Evolutionary conservation across 257 asterid species (phyloP).

Genomic region (Anisodus tanguticus): DNA sequence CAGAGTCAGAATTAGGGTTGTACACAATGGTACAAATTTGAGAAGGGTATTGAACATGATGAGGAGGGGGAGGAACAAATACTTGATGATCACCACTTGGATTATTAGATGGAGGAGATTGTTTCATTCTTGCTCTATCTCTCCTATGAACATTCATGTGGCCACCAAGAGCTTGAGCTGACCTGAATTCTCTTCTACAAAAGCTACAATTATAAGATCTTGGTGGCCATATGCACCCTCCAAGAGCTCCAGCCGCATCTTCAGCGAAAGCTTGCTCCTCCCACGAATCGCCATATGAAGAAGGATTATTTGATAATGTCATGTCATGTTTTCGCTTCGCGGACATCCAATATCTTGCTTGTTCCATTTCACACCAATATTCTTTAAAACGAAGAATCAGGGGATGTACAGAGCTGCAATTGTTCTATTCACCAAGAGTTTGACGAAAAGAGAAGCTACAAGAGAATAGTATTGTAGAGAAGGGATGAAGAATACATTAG

Average conservation of each 20-base stretch:
- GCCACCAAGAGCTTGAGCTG: constrained; percentile 97
- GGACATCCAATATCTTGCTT: constrained; percentile 72
- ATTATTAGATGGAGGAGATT: constrained; percentile 41
- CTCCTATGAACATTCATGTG: constrained; percentile 95
- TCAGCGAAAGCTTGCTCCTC: constrained; percentile 96
- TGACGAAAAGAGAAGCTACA: background rate
- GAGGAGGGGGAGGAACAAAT: background rate
- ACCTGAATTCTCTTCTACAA: constrained; percentile 83
- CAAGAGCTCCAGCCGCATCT: constrained; percentile 77
- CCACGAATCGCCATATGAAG: constrained; percentile 69
- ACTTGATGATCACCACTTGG: constrained; percentile 13
- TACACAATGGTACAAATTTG: constrained; percentile 48
- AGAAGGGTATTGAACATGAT: constrained; percentile 38
- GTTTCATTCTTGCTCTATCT: constrained; percentile 90
- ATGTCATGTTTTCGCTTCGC: constrained; percentile 57
- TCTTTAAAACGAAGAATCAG: constrained; percentile 27
- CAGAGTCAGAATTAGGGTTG: constrained; percentile 55
- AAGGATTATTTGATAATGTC: constrained; percentile 32
- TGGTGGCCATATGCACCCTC: constrained; percentile 95
- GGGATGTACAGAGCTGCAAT: background rate
- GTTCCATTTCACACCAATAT: constrained; percentile 50
- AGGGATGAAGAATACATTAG: constrained; percentile 43
- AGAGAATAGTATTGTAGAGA: constrained; percentile 21
- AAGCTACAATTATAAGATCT: constrained; percentile 90
- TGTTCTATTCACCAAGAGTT: background rate